Percentiles rank a stretch among this genome's conserved stretches.
Conservation (phyloP, 2,329 filamentous ascomycete species). For the Cladorrhinum sp. region DNA sequence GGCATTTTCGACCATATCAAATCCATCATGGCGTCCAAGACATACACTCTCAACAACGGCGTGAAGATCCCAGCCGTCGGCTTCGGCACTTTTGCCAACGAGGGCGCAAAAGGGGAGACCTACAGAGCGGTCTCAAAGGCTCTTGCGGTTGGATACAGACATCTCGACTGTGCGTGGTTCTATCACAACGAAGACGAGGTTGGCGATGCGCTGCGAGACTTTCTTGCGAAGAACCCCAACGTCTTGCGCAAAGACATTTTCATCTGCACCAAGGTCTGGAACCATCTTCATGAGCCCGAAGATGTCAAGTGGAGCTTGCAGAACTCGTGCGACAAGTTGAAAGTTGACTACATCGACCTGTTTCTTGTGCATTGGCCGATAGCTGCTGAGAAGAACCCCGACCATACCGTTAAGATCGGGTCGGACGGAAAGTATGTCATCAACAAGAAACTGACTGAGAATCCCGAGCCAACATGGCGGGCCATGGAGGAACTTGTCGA, state of each 20-base stretch:
- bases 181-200: constrained; percentile 67
- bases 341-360: constrained; percentile 54
- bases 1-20: not conserved
- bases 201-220: constrained; percentile 52
- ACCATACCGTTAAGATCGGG: constrained; percentile 43
- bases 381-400: constrained; percentile 43
- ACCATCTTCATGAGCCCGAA: constrained; percentile 60
- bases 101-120: constrained; percentile 58
- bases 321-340: constrained; percentile 49
- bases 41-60: constrained; percentile 47
- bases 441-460: constrained; percentile 60
- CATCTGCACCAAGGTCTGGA: constrained; percentile 68
- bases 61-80: constrained; percentile 61
- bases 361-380: constrained; percentile 56
- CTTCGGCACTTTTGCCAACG: constrained; percentile 65
- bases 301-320: constrained; percentile 53
- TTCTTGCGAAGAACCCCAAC: constrained; percentile 38
- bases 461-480: constrained; percentile 59
- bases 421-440: constrained; percentile 47
- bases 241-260: constrained; percentile 54
- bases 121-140: constrained; percentile 63
- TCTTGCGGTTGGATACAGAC: constrained; percentile 60
- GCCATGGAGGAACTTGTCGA: constrained; percentile 58
- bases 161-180: constrained; percentile 66
- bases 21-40: constrained; percentile 29